These are phyloP conservation scores for Mrakia frigida DNA, from an alignment of 768 basidiomycete genomes.

Conservation along the genomic window DNA sequence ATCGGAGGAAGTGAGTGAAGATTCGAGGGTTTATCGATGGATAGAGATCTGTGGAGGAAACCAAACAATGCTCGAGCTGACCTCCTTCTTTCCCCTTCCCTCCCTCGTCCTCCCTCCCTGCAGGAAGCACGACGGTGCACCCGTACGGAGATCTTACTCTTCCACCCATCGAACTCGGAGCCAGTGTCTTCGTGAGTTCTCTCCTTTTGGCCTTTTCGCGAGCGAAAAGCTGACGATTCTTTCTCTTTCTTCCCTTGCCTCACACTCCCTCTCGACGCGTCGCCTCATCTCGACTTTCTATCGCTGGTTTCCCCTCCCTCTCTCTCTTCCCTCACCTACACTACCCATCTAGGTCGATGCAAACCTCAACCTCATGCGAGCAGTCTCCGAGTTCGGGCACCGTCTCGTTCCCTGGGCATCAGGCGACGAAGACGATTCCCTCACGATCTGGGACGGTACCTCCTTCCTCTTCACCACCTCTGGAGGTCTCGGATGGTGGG, in stretches of 20 bases:
- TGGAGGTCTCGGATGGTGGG: conserved; percentile 55
- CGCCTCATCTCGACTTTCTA: neutral
- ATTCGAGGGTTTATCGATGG: neutral
- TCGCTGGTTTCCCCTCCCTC: no score
- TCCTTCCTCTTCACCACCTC: conserved; percentile 51
- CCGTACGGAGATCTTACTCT: conserved; percentile 61
- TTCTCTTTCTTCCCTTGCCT: neutral
- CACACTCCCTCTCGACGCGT: neutral
- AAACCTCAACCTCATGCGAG: conserved; percentile 69
- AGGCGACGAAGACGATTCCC: conserved; percentile 33
- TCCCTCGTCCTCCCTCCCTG: neutral
- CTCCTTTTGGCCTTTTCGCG: no score
- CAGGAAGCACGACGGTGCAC: conserved; percentile 72
- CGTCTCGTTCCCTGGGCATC: conserved; percentile 51
- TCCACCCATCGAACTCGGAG: conserved; percentile 72
- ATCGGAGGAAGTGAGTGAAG: conserved; percentile 67
- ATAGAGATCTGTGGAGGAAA: neutral
- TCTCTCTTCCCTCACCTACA: no score
- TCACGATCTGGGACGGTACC: conserved; percentile 80
- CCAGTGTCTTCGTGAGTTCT: conserved; percentile 67
- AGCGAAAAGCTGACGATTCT: neutral
- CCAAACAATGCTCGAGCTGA: conserved; percentile 43
- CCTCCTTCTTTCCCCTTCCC: conserved; percentile 17
- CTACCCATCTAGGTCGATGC: conserved; percentile 41
- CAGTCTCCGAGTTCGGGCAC: conserved; percentile 73